phyloP scores from a whole-genome alignment of 345 rosid genomes.

The Barbarea vulgaris region DNA sequence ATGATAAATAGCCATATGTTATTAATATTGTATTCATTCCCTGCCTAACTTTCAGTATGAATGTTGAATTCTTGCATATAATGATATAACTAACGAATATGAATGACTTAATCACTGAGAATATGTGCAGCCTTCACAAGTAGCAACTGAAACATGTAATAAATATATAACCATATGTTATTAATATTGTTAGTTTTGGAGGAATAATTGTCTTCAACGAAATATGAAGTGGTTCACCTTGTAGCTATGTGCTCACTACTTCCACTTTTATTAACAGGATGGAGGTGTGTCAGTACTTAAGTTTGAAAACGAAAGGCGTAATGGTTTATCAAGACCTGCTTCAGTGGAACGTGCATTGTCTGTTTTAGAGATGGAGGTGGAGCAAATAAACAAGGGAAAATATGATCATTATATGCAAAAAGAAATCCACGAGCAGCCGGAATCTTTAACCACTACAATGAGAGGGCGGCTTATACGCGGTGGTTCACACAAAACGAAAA shows the following conservation, averaged over 20 bases:
- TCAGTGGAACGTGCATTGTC: conserved; percentile 97
- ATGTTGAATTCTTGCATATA: conserved; percentile 5
- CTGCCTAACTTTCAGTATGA: not conserved
- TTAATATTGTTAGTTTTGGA: not conserved
- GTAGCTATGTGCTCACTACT: conserved; percentile 8
- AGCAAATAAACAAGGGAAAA: conserved; percentile 89
- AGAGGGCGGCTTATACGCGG: conserved; percentile 94
- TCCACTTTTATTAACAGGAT: conserved; percentile 53
- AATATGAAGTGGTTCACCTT: conserved; percentile 4
- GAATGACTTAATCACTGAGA: conserved; percentile 2
- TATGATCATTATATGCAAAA: conserved; percentile 98
- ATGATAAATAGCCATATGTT: not conserved
- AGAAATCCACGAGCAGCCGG: conserved; percentile 98
- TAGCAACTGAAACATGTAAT: conserved; percentile 13
- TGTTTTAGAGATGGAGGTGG: conserved; percentile 93
- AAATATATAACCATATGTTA: not conserved
- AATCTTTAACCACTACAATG: conserved; percentile 94
- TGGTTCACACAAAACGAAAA: conserved; percentile 78
- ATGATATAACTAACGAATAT: not conserved
- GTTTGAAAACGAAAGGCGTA: conserved; percentile 63
- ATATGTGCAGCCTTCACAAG: not conserved
- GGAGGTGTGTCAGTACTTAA: conserved; percentile 82
- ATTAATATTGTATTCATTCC: not conserved
- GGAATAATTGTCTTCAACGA: not conserved
- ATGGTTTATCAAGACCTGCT: conserved; percentile 65